Evolutionary conservation across 495 filamentous ascomycete species (phyloP).

Genomic region (Penicillium waksmanii): DNA sequence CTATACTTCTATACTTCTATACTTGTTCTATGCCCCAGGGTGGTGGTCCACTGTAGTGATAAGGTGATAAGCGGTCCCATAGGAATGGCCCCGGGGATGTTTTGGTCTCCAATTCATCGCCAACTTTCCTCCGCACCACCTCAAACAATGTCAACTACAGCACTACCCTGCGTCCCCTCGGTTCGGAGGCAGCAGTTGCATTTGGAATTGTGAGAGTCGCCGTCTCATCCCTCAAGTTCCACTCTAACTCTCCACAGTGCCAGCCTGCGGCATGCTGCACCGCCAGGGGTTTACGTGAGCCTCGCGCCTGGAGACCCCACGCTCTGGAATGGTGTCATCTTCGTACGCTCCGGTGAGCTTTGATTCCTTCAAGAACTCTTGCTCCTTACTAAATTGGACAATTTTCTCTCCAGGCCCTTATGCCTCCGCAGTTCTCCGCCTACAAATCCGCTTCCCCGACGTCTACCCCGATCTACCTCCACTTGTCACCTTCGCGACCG

Average conservation of each 20-base stretch:
- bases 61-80: slow-evolving; percentile 8
- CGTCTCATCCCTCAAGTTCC: background rate
- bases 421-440: slow-evolving; percentile 82
- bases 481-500: slow-evolving; percentile 81
- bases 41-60: background rate
- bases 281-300: slow-evolving; percentile 82
- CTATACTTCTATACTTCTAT: too few species aligned
- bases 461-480: slow-evolving; percentile 80
- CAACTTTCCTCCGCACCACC: slow-evolving; percentile 4
- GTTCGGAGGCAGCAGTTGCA: slow-evolving; percentile 68
- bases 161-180: slow-evolving; percentile 48
- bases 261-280: slow-evolving; percentile 77
- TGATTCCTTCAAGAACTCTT: background rate
- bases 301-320: slow-evolving; percentile 78
- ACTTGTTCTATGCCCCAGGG: too few species aligned
- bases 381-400: background rate
- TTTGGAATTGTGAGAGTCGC: slow-evolving; percentile 69
- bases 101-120: background rate
- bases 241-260: slow-evolving; percentile 55
- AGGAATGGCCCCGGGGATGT: background rate
- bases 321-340: slow-evolving; percentile 87
- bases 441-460: slow-evolving; percentile 84
- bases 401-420: slow-evolving; percentile 69
- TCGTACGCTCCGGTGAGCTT: slow-evolving; percentile 77
- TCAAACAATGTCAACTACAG: slow-evolving; percentile 45